phyloP scores from a whole-genome alignment of 495 filamentous ascomycete species.

The Penicillium coffeae region DNA sequence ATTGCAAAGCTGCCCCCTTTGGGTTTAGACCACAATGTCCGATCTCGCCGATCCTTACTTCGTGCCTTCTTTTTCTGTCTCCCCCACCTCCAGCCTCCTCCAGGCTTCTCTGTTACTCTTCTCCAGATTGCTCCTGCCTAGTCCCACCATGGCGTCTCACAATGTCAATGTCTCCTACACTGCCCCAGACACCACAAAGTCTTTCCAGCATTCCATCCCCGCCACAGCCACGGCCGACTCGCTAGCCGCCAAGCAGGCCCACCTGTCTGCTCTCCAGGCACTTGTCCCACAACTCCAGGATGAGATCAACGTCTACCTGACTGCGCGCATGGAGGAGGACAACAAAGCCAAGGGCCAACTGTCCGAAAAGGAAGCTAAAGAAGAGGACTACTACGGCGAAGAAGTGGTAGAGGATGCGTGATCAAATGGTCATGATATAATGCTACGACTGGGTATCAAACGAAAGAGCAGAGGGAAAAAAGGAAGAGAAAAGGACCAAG shows the following conservation, averaged over 20 bases:
- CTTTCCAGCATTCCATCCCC: constrained; percentile 43
- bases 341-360: constrained; percentile 52
- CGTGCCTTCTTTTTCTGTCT: background rate
- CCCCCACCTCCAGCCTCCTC: background rate
- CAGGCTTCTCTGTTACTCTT: constrained; percentile 6
- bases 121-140: background rate
- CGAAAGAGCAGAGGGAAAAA: constrained; percentile 9
- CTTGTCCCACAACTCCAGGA: constrained; percentile 61
- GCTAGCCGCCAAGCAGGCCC: constrained; percentile 55
- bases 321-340: constrained; percentile 84
- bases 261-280: constrained; percentile 63
- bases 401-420: constrained; percentile 59
- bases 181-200: constrained; percentile 43
- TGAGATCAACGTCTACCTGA: constrained; percentile 78
- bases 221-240: constrained; percentile 26
- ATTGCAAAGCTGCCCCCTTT: constrained; percentile 12
- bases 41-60: constrained; percentile 9
- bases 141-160: constrained; percentile 3
- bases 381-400: constrained; percentile 86
- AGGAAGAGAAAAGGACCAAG: constrained; percentile 11
- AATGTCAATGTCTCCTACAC: constrained; percentile 55
- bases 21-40: constrained; percentile 9
- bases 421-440: constrained; percentile 7
- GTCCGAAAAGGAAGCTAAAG: constrained; percentile 57
- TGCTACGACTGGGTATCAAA: constrained; percentile 38